phyloP scores from a whole-genome alignment of 805 yeast genomes.

The Schwanniomyces yamadae region DNA sequence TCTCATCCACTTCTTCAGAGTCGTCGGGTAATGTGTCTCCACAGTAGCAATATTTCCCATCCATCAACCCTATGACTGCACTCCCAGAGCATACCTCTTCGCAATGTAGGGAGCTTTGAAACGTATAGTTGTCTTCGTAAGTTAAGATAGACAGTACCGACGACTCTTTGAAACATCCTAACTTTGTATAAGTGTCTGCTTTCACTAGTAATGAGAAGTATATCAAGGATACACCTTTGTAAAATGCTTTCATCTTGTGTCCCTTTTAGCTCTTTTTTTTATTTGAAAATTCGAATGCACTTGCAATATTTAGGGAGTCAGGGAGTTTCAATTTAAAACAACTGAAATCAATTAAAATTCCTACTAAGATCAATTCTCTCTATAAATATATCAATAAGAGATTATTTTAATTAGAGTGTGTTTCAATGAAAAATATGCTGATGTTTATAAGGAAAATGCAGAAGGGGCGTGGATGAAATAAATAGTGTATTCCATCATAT shows the following conservation, averaged over 20 bases:
- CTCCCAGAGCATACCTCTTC: slow-evolving; percentile 48
- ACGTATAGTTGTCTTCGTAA: slow-evolving; percentile 49
- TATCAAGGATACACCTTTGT: not conserved
- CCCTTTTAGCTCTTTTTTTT: too few species aligned
- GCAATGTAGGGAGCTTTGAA: slow-evolving; percentile 63
- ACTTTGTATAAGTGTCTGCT: slow-evolving; percentile 10
- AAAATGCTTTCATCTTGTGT: not conserved
- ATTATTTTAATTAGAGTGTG: too few species aligned
- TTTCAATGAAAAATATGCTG: too few species aligned
- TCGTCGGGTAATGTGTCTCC: slow-evolving; percentile 34
- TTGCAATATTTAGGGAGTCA: too few species aligned
- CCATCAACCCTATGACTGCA: slow-evolving; percentile 32
- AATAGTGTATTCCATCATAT: too few species aligned
- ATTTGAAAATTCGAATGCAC: not conserved
- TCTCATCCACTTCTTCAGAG: slow-evolving; percentile 22
- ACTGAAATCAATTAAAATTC: too few species aligned
- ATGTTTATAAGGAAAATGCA: too few species aligned
- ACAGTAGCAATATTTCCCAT: slow-evolving; percentile 41
- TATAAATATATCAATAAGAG: too few species aligned
- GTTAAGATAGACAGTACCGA: slow-evolving; percentile 30
- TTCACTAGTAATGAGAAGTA: not conserved
- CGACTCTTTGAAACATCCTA: slow-evolving; percentile 27
- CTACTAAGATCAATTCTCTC: too few species aligned
- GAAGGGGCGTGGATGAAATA: too few species aligned
- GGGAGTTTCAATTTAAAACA: too few species aligned